phyloP scores from a whole-genome alignment of 139 green algal species.

The Ulvella scutata region DNA sequence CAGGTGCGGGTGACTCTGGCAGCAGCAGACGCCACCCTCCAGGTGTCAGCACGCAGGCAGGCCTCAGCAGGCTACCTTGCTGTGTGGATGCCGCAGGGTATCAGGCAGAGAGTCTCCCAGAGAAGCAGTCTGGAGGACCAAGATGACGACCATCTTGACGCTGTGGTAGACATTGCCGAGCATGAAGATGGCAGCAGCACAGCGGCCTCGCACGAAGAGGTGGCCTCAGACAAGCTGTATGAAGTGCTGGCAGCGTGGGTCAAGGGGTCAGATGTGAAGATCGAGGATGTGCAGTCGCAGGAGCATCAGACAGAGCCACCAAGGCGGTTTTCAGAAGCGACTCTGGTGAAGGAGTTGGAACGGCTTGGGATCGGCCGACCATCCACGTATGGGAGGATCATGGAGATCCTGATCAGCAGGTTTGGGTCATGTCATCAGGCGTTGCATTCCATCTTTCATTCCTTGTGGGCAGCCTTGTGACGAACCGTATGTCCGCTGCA shows the following conservation, averaged over 20 bases:
- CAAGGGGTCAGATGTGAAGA: background rate
- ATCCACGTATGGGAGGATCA: constrained; percentile 78
- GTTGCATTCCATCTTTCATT: constrained; percentile 1
- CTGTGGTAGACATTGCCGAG: constrained; percentile 2
- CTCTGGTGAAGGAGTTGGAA: constrained; percentile 69
- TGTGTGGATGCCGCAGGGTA: background rate
- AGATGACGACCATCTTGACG: background rate
- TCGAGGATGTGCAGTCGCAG: background rate
- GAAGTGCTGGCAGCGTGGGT: background rate
- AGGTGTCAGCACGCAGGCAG: constrained; percentile 20
- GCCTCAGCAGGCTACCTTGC: constrained; percentile 36
- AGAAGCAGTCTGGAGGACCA: background rate
- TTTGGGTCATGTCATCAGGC: no score
- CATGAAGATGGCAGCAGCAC: background rate
- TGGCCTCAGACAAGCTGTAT: background rate
- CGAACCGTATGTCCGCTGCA: no score
- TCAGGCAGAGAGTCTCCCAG: background rate
- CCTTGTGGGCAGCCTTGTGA: background rate
- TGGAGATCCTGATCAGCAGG: constrained; percentile 51
- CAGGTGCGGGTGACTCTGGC: constrained; percentile 23
- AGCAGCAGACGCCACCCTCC: constrained; percentile 22
- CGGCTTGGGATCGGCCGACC: constrained; percentile 76
- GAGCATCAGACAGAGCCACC: constrained; percentile 65
- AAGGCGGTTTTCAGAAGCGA: constrained; percentile 55
- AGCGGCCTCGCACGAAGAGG: background rate